Evolutionary conservation across 768 basidiomycete species (phyloP).

Genomic region (Vishniacozyma victoriae): DNA sequence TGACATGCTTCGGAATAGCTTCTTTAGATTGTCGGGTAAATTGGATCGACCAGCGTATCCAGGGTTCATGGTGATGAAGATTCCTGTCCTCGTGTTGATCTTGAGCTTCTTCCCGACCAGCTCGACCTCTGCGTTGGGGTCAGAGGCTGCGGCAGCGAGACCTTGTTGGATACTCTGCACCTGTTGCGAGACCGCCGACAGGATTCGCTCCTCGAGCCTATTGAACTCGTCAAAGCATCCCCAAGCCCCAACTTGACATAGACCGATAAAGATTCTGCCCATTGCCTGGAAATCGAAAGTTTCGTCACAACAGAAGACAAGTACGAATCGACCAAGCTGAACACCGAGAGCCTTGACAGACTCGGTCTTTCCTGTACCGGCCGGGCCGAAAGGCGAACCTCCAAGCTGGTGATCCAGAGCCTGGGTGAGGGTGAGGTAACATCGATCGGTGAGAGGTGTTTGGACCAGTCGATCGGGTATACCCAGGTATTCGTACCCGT

Average conservation of each 20-base stretch:
- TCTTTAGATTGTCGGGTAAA: constrained; percentile 52
- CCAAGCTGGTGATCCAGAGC: constrained; percentile 91
- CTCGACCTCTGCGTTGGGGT: constrained; percentile 86
- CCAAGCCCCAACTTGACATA: constrained; percentile 99
- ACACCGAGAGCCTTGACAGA: constrained; percentile 98
- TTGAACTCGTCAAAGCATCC: constrained; percentile 62
- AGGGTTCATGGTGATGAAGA: constrained; percentile 98
- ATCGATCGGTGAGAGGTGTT: constrained; percentile 93
- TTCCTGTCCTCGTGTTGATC: constrained; percentile 89
- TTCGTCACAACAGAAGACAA: constrained; percentile 99
- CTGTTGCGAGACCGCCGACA: constrained; percentile 97
- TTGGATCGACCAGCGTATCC: constrained; percentile 94
- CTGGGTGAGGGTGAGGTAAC: constrained; percentile 93
- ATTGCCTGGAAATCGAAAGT: constrained; percentile 99
- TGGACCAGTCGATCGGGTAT: constrained; percentile 95
- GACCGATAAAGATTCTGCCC: constrained; percentile 97
- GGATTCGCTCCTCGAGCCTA: constrained; percentile 92
- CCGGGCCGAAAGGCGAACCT: constrained; percentile 95
- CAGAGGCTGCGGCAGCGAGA: constrained; percentile 70
- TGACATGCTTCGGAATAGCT: constrained; percentile 95
- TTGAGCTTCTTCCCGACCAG: constrained; percentile 88
- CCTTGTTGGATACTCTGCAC: constrained; percentile 98
- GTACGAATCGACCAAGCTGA: constrained; percentile 94
- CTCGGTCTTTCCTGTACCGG: constrained; percentile 99
- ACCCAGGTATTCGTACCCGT: constrained; percentile 98